Base-by-base conservation (phyloP, 225 moss, liverwort and hornwort species). In the Takakia lepidozioides region DNA sequence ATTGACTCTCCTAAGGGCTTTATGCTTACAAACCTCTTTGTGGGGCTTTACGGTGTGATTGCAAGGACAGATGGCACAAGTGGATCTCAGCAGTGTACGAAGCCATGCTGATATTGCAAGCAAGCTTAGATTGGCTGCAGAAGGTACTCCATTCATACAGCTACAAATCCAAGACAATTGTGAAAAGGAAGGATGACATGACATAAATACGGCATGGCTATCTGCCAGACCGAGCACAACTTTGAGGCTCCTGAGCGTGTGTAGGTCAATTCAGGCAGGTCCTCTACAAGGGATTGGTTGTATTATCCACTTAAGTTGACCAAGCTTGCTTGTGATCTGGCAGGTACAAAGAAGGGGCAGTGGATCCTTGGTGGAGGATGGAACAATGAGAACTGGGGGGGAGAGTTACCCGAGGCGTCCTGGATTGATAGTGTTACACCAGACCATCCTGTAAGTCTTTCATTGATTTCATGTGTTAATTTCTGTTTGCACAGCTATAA, bases 321-420 rank as follows among this genome's bases (percentile, higher is more conserved):
- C n/a, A 20, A 22, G 30, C 22, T 14, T 56, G 22, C 14, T 3
- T 51, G 9, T 56, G 23, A 51, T 23, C 5, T 61, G 39, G 29
- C 65, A 87, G 87, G 55, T 13, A 28, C 75, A 32, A 22, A 71
- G 56, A 71, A 75, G 49, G 81, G 86, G 25, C 65, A 56, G 40
- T 93, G 93, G 93, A 62, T 93, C 21, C 23, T 70, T 14, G 88
- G 81, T 57, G 68, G 50, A 28, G 76, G 71, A 22, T 93, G 93
- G 88, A 85, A 88, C 48, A 62, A 93, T 52, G 70, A 86, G 29
- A 69, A 56, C 28, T 93, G 88, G 93, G 93, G 86, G 54, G 88
- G 93, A 57, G 73, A 78, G 36, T 54, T 88, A 64, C 93, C 93
- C 8, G 52, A 59, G 4, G 73, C 83, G 58, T 75, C 81, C 49